These are phyloP conservation scores for Williopsis jadinii DNA, from an alignment of 1,139 yeast species.

Conservation along the genomic window DNA sequence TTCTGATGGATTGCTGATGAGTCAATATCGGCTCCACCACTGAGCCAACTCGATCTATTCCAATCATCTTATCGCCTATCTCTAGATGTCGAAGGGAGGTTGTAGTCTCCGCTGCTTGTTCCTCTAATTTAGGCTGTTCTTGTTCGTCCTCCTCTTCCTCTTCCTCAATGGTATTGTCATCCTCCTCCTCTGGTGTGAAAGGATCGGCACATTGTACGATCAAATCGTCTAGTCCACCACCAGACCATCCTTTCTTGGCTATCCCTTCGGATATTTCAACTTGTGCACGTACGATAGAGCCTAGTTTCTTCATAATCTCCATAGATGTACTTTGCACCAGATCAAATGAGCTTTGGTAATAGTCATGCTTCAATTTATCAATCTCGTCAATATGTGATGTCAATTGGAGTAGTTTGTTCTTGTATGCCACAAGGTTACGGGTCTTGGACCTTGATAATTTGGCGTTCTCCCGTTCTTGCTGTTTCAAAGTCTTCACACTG, in stretches of 20 bases:
- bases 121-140: background rate
- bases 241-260: slow-evolving; percentile 81
- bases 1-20: slow-evolving; percentile 11
- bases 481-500: slow-evolving; percentile 43
- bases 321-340: slow-evolving; percentile 54
- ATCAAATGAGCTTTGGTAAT: slow-evolving; percentile 52
- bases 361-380: slow-evolving; percentile 68
- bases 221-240: slow-evolving; percentile 74
- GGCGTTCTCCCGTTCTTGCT: slow-evolving; percentile 49
- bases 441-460: slow-evolving; percentile 49
- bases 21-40: slow-evolving; percentile 7
- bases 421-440: slow-evolving; percentile 56
- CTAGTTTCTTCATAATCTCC: slow-evolving; percentile 46
- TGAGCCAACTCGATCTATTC: slow-evolving; percentile 8
- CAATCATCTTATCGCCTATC: slow-evolving; percentile 6
- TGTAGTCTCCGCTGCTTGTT: background rate
- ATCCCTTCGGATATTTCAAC: slow-evolving; percentile 75
- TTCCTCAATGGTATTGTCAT: slow-evolving; percentile 5
- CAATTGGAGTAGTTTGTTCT: slow-evolving; percentile 56
- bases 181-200: slow-evolving; percentile 28
- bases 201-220: slow-evolving; percentile 49
- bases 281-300: slow-evolving; percentile 68
- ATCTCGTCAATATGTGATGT: slow-evolving; percentile 74
- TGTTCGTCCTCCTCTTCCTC: background rate
- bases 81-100: background rate